Conservation (phyloP, 2,329 filamentous ascomycete genomes). For the Colletotrichum sp. region DNA sequence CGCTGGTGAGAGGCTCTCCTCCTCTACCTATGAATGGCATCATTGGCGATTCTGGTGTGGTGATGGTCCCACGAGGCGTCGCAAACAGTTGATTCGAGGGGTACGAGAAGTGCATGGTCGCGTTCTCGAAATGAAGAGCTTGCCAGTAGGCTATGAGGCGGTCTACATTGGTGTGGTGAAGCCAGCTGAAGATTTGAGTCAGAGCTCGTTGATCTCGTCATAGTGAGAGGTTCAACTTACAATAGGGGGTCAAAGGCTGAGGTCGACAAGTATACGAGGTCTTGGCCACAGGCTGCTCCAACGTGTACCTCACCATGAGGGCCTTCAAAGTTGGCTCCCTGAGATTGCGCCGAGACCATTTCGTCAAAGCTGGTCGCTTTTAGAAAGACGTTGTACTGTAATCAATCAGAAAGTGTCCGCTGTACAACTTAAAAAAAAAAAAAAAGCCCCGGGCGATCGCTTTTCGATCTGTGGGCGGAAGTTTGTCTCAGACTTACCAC, state of each 20-base stretch:
- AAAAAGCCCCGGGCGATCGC: neutral
- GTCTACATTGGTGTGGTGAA: conserved; percentile 65
- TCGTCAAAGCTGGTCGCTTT: conserved; percentile 39
- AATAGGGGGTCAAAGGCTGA: conserved; percentile 53
- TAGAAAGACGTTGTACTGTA: conserved; percentile 47
- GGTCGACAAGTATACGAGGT: conserved; percentile 41
- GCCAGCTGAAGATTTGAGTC: conserved; percentile 38
- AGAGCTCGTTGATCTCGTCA: neutral
- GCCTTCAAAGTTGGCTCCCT: conserved; percentile 45
- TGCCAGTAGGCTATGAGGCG: conserved; percentile 66
- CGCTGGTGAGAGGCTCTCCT: conserved; percentile 46
- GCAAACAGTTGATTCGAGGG: conserved; percentile 41
- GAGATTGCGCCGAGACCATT: conserved; percentile 43
- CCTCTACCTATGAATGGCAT: conserved; percentile 52
- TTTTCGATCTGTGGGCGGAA: neutral
- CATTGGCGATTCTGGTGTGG: conserved; percentile 50
- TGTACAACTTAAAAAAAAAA: neutral
- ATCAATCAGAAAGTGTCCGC: neutral
- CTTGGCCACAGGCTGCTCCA: conserved; percentile 37
- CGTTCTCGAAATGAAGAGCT: conserved; percentile 42
- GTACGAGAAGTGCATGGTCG: conserved; percentile 40
- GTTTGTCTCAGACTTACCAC: conserved; percentile 37
- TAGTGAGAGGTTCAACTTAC: conserved; percentile 30
- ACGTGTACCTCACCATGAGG: conserved; percentile 50
- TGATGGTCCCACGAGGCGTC: conserved; percentile 40